Evolutionary conservation across 805 yeast genomes (phyloP).

Genomic region (Ogataea nonfermentans): DNA sequence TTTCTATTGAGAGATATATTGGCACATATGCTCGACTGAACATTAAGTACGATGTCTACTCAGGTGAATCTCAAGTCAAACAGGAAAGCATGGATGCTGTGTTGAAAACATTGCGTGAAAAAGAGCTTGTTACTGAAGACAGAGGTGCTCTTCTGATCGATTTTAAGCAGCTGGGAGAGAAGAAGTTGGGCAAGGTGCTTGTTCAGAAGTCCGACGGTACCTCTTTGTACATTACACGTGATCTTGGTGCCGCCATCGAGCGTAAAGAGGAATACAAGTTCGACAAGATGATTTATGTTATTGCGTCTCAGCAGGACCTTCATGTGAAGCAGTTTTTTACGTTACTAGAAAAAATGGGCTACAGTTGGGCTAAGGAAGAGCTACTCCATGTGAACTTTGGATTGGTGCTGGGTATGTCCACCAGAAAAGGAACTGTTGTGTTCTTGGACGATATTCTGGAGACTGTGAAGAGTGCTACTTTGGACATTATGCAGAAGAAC

Average conservation of each 20-base stretch:
- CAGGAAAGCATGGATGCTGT: conserved; percentile 68
- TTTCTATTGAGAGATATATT: conserved; percentile 82
- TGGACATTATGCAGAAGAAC: conserved; percentile 92
- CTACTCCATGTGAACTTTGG: conserved; percentile 90
- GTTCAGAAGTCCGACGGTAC: conserved; percentile 96
- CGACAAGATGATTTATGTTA: conserved; percentile 94
- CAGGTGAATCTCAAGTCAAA: conserved; percentile 95
- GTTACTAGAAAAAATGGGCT: conserved; percentile 86
- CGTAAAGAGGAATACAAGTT: conserved; percentile 82
- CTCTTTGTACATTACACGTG: conserved; percentile 90
- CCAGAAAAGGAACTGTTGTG: conserved; percentile 98
- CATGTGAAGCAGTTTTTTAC: conserved; percentile 93
- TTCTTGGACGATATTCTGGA: conserved; percentile 91
- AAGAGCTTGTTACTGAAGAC: conserved; percentile 75
- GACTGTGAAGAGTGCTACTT: conserved; percentile 92
- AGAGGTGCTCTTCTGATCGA: conserved; percentile 90
- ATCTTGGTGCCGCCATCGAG: conserved; percentile 92
- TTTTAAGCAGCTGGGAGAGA: conserved; percentile 70
- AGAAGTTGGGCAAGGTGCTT: conserved; percentile 89
- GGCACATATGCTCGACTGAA: conserved; percentile 90
- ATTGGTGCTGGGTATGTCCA: conserved; percentile 98
- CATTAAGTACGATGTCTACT: conserved; percentile 81
- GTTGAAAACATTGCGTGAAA: conserved; percentile 58
- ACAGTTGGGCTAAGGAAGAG: conserved; percentile 69
- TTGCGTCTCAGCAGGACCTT: conserved; percentile 95